These are phyloP conservation scores for Tanacetum coccineum DNA, from an alignment of 129 eudicot species.

Conservation along the genomic window DNA sequence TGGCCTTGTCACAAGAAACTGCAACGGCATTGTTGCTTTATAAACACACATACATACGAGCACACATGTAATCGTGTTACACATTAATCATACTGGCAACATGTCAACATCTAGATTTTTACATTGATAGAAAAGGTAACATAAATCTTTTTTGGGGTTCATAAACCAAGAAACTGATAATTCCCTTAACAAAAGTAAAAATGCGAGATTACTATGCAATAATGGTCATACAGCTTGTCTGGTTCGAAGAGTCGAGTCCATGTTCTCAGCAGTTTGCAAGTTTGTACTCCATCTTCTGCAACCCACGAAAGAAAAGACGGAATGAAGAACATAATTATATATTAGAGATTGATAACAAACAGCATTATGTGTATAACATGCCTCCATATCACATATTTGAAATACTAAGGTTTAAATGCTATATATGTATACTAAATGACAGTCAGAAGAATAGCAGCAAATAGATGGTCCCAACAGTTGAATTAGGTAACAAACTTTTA, in stretches of 20 bases:
- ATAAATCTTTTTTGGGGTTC: not conserved
- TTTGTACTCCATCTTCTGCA: slow-evolving; percentile 55
- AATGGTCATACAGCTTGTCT: slow-evolving; percentile 56
- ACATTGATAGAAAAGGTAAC: slow-evolving; percentile 4
- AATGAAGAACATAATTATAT: not conserved
- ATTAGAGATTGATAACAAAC: not conserved
- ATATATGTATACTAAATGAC: not conserved
- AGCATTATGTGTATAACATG: not conserved
- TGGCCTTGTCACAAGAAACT: not conserved
- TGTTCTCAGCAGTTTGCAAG: slow-evolving; percentile 44
- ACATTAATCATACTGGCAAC: slow-evolving; percentile 14
- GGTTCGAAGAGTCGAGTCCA: slow-evolving; percentile 60
- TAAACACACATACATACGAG: not conserved
- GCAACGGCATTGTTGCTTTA: not conserved
- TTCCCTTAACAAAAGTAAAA: slow-evolving; percentile 11
- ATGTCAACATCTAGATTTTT: slow-evolving; percentile 9
- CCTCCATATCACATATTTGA: not conserved
- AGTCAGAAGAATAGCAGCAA: not conserved
- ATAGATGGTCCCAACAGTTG: not conserved
- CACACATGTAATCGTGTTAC: not conserved
- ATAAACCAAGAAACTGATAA: not conserved
- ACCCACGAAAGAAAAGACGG: not conserved
- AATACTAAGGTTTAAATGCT: not conserved
- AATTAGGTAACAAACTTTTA: slow-evolving; percentile 20
- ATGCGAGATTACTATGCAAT: slow-evolving; percentile 39